phyloP scores from a whole-genome alignment of 2,329 filamentous ascomycete species.

The Colletotrichum sp. region DNA sequence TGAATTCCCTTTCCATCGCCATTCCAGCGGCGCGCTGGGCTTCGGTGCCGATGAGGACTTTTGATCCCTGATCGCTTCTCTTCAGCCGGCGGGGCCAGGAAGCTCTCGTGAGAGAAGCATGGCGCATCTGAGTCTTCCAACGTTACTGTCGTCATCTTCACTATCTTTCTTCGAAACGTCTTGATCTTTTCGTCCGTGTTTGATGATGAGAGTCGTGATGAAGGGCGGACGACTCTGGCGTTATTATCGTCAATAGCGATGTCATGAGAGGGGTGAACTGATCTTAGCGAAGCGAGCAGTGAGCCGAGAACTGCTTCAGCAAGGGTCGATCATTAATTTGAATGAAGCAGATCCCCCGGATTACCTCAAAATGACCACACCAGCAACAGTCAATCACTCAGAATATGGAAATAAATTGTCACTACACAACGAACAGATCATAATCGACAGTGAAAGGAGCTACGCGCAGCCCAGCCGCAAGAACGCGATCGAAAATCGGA shows the following conservation, averaged over 20 bases:
- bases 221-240: neutral
- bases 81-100: neutral
- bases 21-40: neutral
- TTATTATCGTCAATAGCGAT: neutral
- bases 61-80: neutral
- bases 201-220: neutral
- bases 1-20: constrained; percentile 16
- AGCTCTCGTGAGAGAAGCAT: constrained; percentile 13
- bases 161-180: neutral
- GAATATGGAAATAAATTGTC: neutral
- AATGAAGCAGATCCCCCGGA: neutral
- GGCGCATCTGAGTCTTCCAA: constrained; percentile 11
- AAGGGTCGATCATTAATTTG: neutral
- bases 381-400: neutral
- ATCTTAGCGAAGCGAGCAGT: neutral
- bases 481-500: neutral
- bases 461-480: neutral
- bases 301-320: neutral
- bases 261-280: neutral
- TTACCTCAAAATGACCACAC: constrained; percentile 5
- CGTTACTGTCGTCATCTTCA: constrained; percentile 3
- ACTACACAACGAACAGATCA: neutral
- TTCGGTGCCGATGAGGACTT: neutral
- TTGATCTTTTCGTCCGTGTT: neutral
- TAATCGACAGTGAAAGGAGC: neutral